These are phyloP conservation scores for Claviceps sp. DNA, from an alignment of 2,329 filamentous ascomycete genomes.

Conservation along the genomic window DNA sequence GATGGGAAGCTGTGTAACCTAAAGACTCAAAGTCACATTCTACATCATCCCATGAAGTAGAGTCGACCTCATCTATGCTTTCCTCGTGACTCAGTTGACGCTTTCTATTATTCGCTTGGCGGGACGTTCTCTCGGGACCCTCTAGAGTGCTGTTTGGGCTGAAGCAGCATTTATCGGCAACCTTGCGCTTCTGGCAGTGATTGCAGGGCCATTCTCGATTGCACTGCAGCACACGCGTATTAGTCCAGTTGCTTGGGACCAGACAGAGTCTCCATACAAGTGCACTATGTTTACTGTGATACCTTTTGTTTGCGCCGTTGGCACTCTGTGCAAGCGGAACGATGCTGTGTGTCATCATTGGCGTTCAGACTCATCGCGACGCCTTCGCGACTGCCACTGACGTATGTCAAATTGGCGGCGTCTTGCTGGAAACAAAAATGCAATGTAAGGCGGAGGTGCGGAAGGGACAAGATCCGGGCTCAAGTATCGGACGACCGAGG, in stretches of 20 bases:
- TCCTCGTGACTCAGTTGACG: slow-evolving; percentile 11
- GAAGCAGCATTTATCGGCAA: slow-evolving; percentile 23
- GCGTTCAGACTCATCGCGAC: slow-evolving; percentile 7
- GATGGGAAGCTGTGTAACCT: slow-evolving; percentile 22
- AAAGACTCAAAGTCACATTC: slow-evolving; percentile 19
- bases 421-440: neutral
- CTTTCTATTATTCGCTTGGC: slow-evolving; percentile 11
- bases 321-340: slow-evolving; percentile 30
- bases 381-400: neutral
- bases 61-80: slow-evolving; percentile 8
- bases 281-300: neutral
- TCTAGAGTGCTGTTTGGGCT: slow-evolving; percentile 9
- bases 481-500: neutral
- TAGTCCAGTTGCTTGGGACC: neutral
- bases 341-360: slow-evolving; percentile 8
- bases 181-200: slow-evolving; percentile 26
- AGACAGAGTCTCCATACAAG: neutral
- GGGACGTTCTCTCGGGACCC: slow-evolving; percentile 11
- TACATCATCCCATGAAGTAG: slow-evolving; percentile 14
- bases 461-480: neutral
- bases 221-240: slow-evolving; percentile 15
- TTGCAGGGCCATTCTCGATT: slow-evolving; percentile 27
- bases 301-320: slow-evolving; percentile 27
- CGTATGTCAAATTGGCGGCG: neutral
- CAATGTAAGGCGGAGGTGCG: neutral